Evolutionary conservation across 1,284 basidiomycete genomes (phyloP).

Genomic region (Ceratobasidium sp.): DNA sequence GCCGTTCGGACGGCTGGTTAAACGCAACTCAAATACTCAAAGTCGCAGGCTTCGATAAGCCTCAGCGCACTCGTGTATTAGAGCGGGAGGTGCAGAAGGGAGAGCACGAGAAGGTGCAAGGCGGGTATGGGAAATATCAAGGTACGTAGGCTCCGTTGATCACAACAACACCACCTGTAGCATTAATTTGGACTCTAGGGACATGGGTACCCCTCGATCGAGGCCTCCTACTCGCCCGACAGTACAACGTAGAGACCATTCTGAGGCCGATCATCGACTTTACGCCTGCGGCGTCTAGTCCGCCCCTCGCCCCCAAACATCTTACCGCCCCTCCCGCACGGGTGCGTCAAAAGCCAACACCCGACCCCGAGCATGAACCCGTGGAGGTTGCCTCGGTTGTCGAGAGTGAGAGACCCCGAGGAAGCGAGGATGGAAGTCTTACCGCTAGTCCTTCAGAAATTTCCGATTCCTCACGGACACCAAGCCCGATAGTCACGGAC

Average conservation of each 20-base stretch:
- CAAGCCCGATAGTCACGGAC: constrained; percentile 79
- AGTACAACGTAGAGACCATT: constrained; percentile 88
- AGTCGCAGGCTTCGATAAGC: constrained; percentile 98
- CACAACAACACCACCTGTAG: constrained; percentile 29
- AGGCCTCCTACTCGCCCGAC: constrained; percentile 89
- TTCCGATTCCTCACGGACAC: constrained; percentile 89
- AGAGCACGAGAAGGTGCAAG: constrained; percentile 98
- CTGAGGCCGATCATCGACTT: constrained; percentile 93
- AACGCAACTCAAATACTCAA: constrained; percentile 99
- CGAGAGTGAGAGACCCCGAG: constrained; percentile 56
- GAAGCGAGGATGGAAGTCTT: constrained; percentile 85
- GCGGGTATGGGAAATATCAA: constrained; percentile 99
- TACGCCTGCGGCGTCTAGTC: constrained; percentile 67
- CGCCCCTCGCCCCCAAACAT: constrained; percentile 28
- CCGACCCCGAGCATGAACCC: constrained; percentile 2
- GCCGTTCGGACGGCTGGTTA: constrained; percentile 92
- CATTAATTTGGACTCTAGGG: constrained; percentile 55
- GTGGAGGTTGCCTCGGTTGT: constrained; percentile 7
- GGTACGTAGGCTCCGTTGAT: constrained; percentile 84
- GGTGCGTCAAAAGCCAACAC: constrained; percentile 33
- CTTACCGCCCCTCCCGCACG: constrained; percentile 37
- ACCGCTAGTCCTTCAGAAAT: constrained; percentile 87
- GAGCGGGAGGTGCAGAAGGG: constrained; percentile 98
- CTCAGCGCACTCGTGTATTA: constrained; percentile 94
- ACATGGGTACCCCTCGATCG: constrained; percentile 97